Evolutionary conservation across 2,329 filamentous ascomycete species (phyloP).

Genomic region (Aureobasidium namibiae): DNA sequence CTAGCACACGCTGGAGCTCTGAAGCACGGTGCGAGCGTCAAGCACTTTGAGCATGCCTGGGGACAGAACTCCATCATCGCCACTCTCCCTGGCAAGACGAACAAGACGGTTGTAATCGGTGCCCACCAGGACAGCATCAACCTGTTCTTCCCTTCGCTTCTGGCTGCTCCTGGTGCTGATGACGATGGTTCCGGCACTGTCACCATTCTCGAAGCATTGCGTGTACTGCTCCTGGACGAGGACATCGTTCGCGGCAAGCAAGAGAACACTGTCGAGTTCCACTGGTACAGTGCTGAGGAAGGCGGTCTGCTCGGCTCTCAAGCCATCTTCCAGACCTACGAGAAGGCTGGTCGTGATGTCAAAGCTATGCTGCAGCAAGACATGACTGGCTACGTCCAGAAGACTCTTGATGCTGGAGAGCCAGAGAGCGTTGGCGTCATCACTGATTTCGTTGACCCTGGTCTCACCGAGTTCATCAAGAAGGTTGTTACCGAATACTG

Average conservation of each 20-base stretch:
- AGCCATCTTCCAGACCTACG: conserved; percentile 78
- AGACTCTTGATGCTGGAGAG: conserved; percentile 72
- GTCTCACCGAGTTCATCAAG: conserved; percentile 84
- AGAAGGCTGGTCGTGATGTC: conserved; percentile 62
- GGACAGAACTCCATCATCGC: conserved; percentile 86
- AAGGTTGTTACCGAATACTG: conserved; percentile 80
- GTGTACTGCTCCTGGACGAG: conserved; percentile 63
- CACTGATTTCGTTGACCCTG: conserved; percentile 78
- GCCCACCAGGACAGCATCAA: conserved; percentile 96
- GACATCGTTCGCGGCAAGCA: conserved; percentile 61
- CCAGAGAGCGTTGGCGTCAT: conserved; percentile 86
- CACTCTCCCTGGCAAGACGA: conserved; percentile 75
- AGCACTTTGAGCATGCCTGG: conserved; percentile 76
- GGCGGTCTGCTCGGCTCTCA: conserved; percentile 81
- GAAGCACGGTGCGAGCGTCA: conserved; percentile 56
- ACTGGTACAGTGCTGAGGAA: conserved; percentile 92
- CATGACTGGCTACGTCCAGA: conserved; percentile 86
- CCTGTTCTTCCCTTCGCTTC: conserved; percentile 73
- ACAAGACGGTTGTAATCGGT: conserved; percentile 80
- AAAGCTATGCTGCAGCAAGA: conserved; percentile 98
- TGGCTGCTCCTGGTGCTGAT: conserved; percentile 86
- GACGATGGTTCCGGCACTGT: conserved; percentile 70
- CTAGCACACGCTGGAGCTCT: conserved; percentile 64
- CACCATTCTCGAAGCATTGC: conserved; percentile 86
- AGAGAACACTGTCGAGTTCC: conserved; percentile 86